Evolutionary conservation across 441 rosid species (phyloP).

Genomic region (Dalechampia spathulata): DNA sequence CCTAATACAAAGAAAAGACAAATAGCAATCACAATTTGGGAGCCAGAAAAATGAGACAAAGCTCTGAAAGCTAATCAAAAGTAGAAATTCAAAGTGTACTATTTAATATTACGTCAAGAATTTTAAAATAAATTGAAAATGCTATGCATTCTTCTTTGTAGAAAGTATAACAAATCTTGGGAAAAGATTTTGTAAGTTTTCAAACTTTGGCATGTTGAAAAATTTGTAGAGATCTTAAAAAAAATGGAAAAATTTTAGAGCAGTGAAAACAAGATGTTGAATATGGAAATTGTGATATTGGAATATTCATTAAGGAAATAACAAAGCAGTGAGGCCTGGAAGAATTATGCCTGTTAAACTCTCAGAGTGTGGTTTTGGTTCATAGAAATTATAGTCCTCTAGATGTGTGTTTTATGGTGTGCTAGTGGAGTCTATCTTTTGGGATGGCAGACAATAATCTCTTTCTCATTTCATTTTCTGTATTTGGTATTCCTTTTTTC

Average conservation of each 20-base stretch:
- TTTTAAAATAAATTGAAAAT: neutral
- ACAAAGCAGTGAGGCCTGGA: neutral
- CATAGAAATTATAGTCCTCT: neutral
- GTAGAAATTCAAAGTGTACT: neutral
- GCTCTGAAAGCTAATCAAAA: neutral
- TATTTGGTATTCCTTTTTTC: neutral
- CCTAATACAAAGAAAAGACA: neutral
- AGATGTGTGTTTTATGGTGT: too few relatives aligned
- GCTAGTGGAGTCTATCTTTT: too few relatives aligned
- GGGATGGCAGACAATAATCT: too few relatives aligned
- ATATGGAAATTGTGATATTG: neutral
- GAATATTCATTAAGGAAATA: neutral
- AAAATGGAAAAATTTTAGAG: neutral
- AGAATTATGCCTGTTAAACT: neutral
- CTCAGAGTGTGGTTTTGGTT: neutral
- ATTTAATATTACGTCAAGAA: neutral
- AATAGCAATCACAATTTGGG: neutral
- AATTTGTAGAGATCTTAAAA: too few relatives aligned
- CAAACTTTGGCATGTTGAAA: too few relatives aligned
- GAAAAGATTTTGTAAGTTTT: neutral
- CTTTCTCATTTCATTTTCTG: neutral
- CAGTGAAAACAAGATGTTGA: neutral
- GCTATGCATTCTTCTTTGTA: neutral
- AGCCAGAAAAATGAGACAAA: neutral
- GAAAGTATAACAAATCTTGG: neutral